A percentile compares a stretch with the other conserved stretches of the same genome.
phyloP scores from a whole-genome alignment of 306 rosid species.

The Casuarina cunninghamiana region DNA sequence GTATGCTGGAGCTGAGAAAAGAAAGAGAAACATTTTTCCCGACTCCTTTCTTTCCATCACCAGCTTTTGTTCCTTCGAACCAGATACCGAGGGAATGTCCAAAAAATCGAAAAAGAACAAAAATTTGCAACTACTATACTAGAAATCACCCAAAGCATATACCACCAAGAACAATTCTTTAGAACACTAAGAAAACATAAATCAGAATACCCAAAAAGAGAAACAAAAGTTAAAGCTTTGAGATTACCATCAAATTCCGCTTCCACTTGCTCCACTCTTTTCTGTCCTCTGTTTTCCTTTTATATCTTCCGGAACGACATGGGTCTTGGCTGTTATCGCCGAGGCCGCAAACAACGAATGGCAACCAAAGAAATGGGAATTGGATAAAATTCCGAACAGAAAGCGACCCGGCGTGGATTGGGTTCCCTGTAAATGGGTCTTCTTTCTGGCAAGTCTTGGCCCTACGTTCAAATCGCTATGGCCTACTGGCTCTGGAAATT shows the following conservation, averaged over 20 bases:
- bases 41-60: neutral
- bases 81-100: neutral
- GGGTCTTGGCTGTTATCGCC: neutral
- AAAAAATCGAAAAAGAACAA: neutral
- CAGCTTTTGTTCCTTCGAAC: too few species aligned
- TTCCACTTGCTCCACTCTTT: neutral
- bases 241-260: constrained; percentile 1
- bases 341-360: neutral
- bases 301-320: neutral
- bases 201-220: neutral
- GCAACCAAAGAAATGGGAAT: neutral
- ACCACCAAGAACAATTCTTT: neutral
- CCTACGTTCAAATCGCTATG: neutral
- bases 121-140: neutral
- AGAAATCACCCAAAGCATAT: neutral
- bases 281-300: neutral
- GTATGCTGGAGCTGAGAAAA: too few species aligned
- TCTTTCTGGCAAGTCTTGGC: neutral
- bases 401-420: neutral
- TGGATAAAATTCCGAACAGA: neutral
- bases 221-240: neutral
- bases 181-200: neutral
- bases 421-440: neutral
- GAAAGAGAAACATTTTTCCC: too few species aligned
- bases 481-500: neutral